Base-by-base conservation (phyloP, 441 rosid species). In the Brassica balearica region DNA sequence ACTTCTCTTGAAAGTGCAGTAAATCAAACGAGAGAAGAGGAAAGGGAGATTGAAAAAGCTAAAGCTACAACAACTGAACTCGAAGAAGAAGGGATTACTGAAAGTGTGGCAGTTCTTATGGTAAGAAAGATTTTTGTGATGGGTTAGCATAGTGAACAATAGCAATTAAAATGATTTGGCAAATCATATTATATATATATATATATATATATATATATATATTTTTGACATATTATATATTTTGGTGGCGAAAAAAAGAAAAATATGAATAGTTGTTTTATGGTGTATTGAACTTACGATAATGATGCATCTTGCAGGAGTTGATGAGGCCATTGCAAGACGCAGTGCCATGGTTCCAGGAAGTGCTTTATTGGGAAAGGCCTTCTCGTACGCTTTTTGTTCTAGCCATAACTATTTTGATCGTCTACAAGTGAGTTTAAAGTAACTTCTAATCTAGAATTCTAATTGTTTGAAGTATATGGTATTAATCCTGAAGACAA, bases 21-120 rank as follows among this genome's bases (percentile, higher is more conserved):
- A 59, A 73, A 86, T 77, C 91, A 89, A 81, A 53, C 89, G 3
- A 88, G 89, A 73, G 89, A 86, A 80, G 97, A 96, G 80, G 91
- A 83, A 8, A 91, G 58, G 80, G 89, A 76, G 78, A 72, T 81
- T 27, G 88, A 85, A 11, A 79, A 83, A 8, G 98, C 98, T 55
- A 90, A 86, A 84, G 96, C 95, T 56, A 85, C 95, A 2, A 81
- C 88, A 2, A 84, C 86, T 38, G 87, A 68, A 25, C 79, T 91
- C 71, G 90, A 87, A 84, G 98, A 90, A 75, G 97, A 90, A 81
- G 98, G 99, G 65, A 82, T 94, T 55, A 75, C 88, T 59, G 90
- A 88, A 83, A 91, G 88, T 71, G 90, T 82, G 10, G 63, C 80
- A 6, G 80, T 94, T 82, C 91, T 96, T 58, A 73, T 87, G 89